phyloP scores from a whole-genome alignment of 306 rosid genomes.

The Pyrus betulifolia region DNA sequence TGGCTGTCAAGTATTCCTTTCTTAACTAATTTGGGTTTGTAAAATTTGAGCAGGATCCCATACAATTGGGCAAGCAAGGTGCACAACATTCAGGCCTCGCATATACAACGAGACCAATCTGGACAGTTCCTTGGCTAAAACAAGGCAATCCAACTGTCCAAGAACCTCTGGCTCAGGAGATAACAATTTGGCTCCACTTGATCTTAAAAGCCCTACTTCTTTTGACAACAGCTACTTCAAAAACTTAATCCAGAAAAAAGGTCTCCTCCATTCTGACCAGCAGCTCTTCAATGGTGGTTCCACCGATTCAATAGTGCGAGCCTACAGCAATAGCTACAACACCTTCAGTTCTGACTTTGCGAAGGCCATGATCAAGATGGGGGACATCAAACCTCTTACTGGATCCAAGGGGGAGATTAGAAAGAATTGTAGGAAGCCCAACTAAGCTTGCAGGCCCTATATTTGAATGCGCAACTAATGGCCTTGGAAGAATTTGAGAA shows the following conservation, averaged over 20 bases:
- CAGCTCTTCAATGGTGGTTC: constrained; percentile 67
- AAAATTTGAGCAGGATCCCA: constrained; percentile 40
- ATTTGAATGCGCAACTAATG: background rate
- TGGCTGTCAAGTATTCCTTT: no score
- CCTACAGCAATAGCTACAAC: constrained; percentile 22
- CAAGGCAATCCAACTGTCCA: constrained; percentile 56
- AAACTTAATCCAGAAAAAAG: constrained; percentile 52
- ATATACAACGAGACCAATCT: constrained; percentile 65
- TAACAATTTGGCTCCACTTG: constrained; percentile 81
- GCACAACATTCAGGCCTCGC: constrained; percentile 48
- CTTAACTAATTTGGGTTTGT: background rate
- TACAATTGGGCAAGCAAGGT: constrained; percentile 85
- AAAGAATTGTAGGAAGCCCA: constrained; percentile 57
- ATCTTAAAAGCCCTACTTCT: constrained; percentile 39
- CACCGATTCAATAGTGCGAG: constrained; percentile 47
- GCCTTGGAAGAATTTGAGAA: background rate
- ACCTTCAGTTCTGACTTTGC: constrained; percentile 52
- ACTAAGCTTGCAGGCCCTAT: constrained; percentile 14
- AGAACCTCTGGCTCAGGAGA: constrained; percentile 58
- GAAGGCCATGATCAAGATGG: constrained; percentile 72
- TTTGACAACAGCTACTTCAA: constrained; percentile 73
- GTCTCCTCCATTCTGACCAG: constrained; percentile 87
- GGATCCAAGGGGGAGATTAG: constrained; percentile 74
- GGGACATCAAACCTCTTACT: constrained; percentile 73
- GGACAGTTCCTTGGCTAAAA: constrained; percentile 35